Evolutionary conservation across 2,329 filamentous ascomycete genomes (phyloP).

Genomic region (Calonectria montana): DNA sequence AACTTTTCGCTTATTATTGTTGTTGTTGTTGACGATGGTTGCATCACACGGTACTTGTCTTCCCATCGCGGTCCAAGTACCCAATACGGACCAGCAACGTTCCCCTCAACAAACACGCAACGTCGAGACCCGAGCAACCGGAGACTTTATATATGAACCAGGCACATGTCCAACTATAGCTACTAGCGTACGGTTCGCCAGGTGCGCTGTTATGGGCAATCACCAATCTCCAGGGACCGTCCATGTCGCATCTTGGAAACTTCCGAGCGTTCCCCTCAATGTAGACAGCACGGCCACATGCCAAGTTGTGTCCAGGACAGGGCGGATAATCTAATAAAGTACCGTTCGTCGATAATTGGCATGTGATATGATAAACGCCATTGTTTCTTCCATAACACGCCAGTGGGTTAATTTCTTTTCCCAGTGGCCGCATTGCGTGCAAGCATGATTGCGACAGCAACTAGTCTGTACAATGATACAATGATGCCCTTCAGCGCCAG

Average conservation of each 20-base stretch:
- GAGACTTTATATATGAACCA: not conserved
- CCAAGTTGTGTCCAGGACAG: not conserved
- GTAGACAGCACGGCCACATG: not conserved
- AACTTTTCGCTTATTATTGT: constrained; percentile 15
- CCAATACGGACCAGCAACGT: not conserved
- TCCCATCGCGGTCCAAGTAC: not conserved
- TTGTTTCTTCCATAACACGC: not conserved
- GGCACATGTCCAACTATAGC: not conserved
- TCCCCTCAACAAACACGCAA: not conserved
- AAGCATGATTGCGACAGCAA: not conserved
- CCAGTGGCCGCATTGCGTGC: not conserved
- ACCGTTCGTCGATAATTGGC: not conserved
- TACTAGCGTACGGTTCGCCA: not conserved
- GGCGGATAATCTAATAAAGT: not conserved
- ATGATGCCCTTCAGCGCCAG: not conserved
- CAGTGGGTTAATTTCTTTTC: not conserved
- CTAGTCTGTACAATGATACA: not conserved
- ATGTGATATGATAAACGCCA: not conserved
- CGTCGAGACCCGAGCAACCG: not conserved
- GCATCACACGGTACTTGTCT: not conserved
- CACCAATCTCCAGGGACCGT: not conserved
- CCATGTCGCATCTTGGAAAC: not conserved
- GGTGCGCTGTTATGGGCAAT: constrained; percentile 1
- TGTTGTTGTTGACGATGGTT: constrained; percentile 12
- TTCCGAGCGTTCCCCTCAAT: not conserved